These are phyloP conservation scores for Chrysoporthe austroafricana DNA, from an alignment of 2,329 filamentous ascomycete genomes.

Conservation along the genomic window DNA sequence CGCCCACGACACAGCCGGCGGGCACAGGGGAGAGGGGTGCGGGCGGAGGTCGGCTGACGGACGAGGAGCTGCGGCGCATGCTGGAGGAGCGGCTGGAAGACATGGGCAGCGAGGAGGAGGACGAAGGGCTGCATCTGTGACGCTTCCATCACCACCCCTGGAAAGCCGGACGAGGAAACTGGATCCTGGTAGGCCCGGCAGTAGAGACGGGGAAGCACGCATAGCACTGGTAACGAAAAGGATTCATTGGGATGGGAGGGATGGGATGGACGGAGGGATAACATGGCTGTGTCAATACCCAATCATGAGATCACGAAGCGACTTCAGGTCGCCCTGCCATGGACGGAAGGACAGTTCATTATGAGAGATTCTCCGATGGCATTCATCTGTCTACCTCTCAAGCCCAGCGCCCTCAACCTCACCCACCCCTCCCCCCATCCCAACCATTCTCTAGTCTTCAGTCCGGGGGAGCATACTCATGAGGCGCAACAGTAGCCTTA, in stretches of 20 bases:
- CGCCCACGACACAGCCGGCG: not conserved
- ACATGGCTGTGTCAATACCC: conserved; percentile 19
- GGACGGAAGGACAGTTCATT: not conserved
- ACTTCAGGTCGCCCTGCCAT: not conserved
- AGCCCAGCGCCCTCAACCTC: not conserved
- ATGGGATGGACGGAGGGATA: not conserved
- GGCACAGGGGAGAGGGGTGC: not conserved
- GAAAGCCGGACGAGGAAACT: not conserved
- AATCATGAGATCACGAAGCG: conserved; percentile 9
- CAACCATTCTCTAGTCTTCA: not conserved
- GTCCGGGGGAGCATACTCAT: not conserved
- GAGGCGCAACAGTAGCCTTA: not conserved
- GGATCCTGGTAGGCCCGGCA: not conserved
- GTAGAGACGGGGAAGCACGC: not conserved
- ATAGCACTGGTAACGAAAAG: not conserved
- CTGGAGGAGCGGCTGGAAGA: conserved; percentile 60
- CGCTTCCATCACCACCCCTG: not conserved
- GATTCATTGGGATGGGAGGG: not conserved
- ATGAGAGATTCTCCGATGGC: not conserved
- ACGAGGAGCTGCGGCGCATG: conserved; percentile 61
- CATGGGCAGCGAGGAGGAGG: conserved; percentile 50
- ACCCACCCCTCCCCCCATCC: too few relatives aligned
- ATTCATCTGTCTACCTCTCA: not conserved
- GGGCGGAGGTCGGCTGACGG: conserved; percentile 55
- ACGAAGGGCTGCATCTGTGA: conserved; percentile 66